Percentiles rank a stretch among this genome's conserved stretches.
These are phyloP conservation scores for Rhodocollybia butyracea DNA, from an alignment of 768 basidiomycete genomes.

Conservation along the genomic window DNA sequence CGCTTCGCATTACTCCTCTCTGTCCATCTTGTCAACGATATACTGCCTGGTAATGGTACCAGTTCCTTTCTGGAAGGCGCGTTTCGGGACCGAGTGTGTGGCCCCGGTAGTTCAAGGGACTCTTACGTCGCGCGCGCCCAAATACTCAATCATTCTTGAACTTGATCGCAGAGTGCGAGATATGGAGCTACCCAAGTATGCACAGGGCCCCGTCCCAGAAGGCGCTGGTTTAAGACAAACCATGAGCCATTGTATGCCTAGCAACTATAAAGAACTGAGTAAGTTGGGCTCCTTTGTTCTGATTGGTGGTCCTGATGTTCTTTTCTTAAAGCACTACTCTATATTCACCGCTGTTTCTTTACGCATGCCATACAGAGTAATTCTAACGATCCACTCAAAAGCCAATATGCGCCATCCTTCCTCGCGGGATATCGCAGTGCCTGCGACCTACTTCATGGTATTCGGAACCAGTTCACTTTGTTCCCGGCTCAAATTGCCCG, in stretches of 20 bases:
- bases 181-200: constrained; percentile 64
- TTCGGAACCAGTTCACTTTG: constrained; percentile 45
- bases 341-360: constrained; percentile 75
- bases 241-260: constrained; percentile 76
- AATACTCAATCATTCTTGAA: constrained; percentile 59
- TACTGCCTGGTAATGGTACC: background rate
- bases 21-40: background rate
- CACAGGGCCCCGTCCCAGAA: constrained; percentile 45
- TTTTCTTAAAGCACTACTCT: constrained; percentile 51
- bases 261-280: constrained; percentile 71
- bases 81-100: constrained; percentile 63
- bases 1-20: background rate
- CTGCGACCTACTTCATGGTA: constrained; percentile 49
- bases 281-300: constrained; percentile 21
- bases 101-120: constrained; percentile 68
- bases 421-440: constrained; percentile 67
- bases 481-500: constrained; percentile 59
- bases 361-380: constrained; percentile 66
- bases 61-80: constrained; percentile 73
- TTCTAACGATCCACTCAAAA: constrained; percentile 65
- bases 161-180: constrained; percentile 67
- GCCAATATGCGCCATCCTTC: constrained; percentile 64
- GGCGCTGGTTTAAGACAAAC: constrained; percentile 53
- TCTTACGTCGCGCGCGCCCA: constrained; percentile 60
- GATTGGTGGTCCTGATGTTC: constrained; percentile 1